phyloP scores from a whole-genome alignment of 805 yeast species.

The Wickerhamiella galacta region DNA sequence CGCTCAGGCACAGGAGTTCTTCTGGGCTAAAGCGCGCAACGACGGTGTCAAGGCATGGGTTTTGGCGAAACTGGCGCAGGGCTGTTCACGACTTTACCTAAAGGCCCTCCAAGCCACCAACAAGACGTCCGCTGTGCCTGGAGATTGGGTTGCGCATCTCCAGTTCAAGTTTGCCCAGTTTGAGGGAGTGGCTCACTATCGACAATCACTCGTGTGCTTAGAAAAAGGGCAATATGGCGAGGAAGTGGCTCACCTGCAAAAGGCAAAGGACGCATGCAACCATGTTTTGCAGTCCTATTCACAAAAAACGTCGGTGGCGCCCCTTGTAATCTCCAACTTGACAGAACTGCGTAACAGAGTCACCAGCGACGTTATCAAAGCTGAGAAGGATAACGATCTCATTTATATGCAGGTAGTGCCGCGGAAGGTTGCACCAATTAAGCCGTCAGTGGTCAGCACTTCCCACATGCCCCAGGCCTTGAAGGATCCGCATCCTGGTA shows the following conservation, averaged over 20 bases:
- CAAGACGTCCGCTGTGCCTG: slow-evolving; percentile 33
- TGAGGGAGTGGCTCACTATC: slow-evolving; percentile 49
- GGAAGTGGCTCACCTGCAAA: slow-evolving; percentile 42
- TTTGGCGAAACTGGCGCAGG: slow-evolving; percentile 47
- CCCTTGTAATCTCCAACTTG: slow-evolving; percentile 33
- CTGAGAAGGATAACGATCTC: slow-evolving; percentile 69
- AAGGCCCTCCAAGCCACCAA: slow-evolving; percentile 29
- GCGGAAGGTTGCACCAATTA: slow-evolving; percentile 18
- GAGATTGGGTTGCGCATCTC: slow-evolving; percentile 52
- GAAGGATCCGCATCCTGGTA: slow-evolving; percentile 23
- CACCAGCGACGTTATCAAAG: slow-evolving; percentile 29
- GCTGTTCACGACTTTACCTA: slow-evolving; percentile 41
- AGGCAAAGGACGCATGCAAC: slow-evolving; percentile 17
- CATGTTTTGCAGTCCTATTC: background rate
- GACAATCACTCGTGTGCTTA: slow-evolving; percentile 37
- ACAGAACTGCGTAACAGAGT: slow-evolving; percentile 33
- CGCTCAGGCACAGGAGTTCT: slow-evolving; percentile 78
- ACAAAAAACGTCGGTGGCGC: slow-evolving; percentile 17
- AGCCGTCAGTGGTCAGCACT: no score
- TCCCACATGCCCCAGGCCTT: slow-evolving; percentile 41
- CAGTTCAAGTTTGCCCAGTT: slow-evolving; percentile 48
- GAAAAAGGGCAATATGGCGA: slow-evolving; percentile 45
- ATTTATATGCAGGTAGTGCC: slow-evolving; percentile 61
- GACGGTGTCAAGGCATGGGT: slow-evolving; percentile 38
- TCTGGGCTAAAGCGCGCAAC: slow-evolving; percentile 57